Base-by-base conservation (phyloP, 345 rosid species). In the Anacardium occidentale region DNA sequence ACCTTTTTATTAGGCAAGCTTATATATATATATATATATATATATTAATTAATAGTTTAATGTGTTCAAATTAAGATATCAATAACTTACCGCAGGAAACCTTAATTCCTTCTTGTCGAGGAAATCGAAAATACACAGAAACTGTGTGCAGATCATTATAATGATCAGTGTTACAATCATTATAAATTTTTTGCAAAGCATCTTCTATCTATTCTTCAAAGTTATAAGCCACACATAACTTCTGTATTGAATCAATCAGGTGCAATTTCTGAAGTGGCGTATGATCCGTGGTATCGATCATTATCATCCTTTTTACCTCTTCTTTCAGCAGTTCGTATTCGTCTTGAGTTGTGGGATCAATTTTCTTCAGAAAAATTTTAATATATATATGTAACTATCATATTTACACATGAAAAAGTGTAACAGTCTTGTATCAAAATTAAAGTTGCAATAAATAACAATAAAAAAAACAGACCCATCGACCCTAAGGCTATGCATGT, bases 201-300 rank as follows among this genome's bases (percentile, higher is more conserved):
- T 62, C 55, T 22, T 75, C 70, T 2, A 80, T 75, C 52, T 78
- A 82, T 7, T 0, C 26, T 10, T 70, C 70, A 11, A 83, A 80
- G 45, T 77, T 67, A 20, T 78, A 81, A 4, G 69, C 37, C 7
- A 74, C 68, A 1, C 85, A 84, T 8, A 79, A 24, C 10, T 75
- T 62, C 66, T 80, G 84, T 10, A 78, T 17, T 7, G 69, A 68
- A 74, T 83, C 84, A 4, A 83, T 80, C 21, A 83, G 68, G 24
- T 40, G 7, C 40, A 82, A 29, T 18, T 70, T 44, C 57, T 62
- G 20, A 0, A 20, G 54, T 10, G 21, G 59, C 20, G 74, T 54
- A 42, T 29, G 32, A 29, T 51, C 12, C 0, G 1, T 0, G 0
- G n/a, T 32, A 29, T n/a, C 8, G 9, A 24, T 55, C 17, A 80